A percentile compares a stretch with the other conserved stretches of the same genome.
Evolutionary conservation across 495 filamentous ascomycete genomes (phyloP).

Genomic region (Neurospora africana): DNA sequence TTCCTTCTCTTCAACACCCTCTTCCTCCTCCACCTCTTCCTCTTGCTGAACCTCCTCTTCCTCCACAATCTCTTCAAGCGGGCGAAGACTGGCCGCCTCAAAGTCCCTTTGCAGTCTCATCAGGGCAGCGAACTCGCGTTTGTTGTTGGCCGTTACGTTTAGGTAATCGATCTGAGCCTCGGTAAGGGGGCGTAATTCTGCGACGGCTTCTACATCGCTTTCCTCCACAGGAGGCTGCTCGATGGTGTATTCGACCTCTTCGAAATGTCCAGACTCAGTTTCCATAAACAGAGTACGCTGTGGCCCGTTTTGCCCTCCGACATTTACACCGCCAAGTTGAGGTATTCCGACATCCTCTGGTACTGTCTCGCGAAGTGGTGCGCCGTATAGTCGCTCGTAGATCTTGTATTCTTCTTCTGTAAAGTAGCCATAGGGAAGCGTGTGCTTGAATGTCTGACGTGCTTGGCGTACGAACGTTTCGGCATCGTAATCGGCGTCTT

Average conservation of each 20-base stretch:
- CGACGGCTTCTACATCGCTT: background rate
- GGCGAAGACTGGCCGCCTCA: slow-evolving; percentile 36
- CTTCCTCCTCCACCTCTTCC: slow-evolving; percentile 29
- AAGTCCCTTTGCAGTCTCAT: slow-evolving; percentile 41
- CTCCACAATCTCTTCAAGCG: slow-evolving; percentile 37
- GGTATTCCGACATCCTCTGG: slow-evolving; percentile 48
- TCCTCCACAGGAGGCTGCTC: slow-evolving; percentile 9
- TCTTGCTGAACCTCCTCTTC: slow-evolving; percentile 28
- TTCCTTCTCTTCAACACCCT: slow-evolving; percentile 19
- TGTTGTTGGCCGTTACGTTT: slow-evolving; percentile 35
- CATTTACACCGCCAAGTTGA: slow-evolving; percentile 10
- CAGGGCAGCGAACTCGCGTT: slow-evolving; percentile 40
- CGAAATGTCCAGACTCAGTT: slow-evolving; percentile 46
- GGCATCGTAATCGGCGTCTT: slow-evolving; percentile 23
- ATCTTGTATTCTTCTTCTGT: slow-evolving; percentile 57
- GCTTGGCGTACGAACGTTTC: slow-evolving; percentile 60
- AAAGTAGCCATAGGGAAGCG: slow-evolving; percentile 63
- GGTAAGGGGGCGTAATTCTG: slow-evolving; percentile 1
- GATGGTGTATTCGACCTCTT: slow-evolving; percentile 45
- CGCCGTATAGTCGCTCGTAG: slow-evolving; percentile 76
- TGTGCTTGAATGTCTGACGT: slow-evolving; percentile 64
- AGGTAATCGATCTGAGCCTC: slow-evolving; percentile 24
- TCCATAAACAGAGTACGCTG: slow-evolving; percentile 39
- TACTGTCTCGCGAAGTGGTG: slow-evolving; percentile 44
- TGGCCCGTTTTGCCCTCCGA: background rate